Conservation (phyloP, 306 rosid species). For the Vigna hirtella region DNA sequence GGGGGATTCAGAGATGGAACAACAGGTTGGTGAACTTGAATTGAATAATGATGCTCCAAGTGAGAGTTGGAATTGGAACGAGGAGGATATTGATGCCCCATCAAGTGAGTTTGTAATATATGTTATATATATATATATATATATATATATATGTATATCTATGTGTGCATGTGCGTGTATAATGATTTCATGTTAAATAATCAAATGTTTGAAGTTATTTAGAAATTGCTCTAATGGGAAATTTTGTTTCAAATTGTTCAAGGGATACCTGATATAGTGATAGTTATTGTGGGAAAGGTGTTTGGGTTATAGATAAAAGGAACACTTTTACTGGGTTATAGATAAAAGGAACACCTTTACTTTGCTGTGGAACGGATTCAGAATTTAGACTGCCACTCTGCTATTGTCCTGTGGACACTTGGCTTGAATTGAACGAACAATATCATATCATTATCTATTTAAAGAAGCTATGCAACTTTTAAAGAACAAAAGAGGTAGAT, state of each 20-base stretch:
- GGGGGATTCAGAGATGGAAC: slow-evolving; percentile 46
- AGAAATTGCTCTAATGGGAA: slow-evolving; percentile 13
- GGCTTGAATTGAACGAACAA: no score
- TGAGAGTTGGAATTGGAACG: slow-evolving; percentile 63
- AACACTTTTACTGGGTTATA: neutral
- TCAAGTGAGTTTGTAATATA: slow-evolving; percentile 65
- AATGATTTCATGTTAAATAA: neutral
- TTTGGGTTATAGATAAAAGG: neutral
- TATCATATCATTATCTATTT: no score
- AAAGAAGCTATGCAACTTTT: no score
- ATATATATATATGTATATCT: slow-evolving; percentile 3
- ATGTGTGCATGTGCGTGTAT: neutral
- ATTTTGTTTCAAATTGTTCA: slow-evolving; percentile 21
- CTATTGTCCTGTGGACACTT: no score
- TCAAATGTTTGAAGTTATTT: slow-evolving; percentile 10
- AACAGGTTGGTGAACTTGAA: slow-evolving; percentile 51
- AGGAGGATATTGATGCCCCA: slow-evolving; percentile 79
- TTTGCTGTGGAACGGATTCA: neutral
- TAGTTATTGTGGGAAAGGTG: neutral
- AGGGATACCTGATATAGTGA: slow-evolving; percentile 11
- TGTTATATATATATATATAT: slow-evolving; percentile 1
- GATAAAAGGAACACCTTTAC: neutral
- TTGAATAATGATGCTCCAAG: slow-evolving; percentile 47
- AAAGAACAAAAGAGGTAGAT: no score
- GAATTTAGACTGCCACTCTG: no score